These are phyloP conservation scores for Pinus tabuliformis DNA, from an alignment of 75 land plant genomes.

Conservation along the genomic window DNA sequence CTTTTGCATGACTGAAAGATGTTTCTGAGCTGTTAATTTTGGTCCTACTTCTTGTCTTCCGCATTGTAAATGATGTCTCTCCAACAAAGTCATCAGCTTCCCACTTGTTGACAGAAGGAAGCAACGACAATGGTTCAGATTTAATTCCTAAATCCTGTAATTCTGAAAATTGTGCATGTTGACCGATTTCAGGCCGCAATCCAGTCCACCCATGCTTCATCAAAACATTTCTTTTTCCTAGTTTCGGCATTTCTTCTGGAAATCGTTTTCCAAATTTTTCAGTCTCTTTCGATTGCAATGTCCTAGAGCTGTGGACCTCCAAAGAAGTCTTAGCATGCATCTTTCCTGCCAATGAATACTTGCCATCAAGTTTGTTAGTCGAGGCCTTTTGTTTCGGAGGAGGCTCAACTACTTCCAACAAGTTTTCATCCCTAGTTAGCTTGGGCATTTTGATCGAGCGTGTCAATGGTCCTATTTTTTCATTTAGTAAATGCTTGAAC, in stretches of 20 bases:
- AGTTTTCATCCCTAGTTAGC: neutral
- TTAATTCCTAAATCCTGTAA: neutral
- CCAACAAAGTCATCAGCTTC: constrained; percentile 9
- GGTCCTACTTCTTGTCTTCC: constrained; percentile 10
- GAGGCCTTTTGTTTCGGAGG: neutral
- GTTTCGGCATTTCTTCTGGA: constrained; percentile 52
- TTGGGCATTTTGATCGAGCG: neutral
- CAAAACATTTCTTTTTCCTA: constrained; percentile 21
- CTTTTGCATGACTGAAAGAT: neutral
- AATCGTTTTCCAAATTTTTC: constrained; percentile 30
- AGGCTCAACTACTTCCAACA: neutral
- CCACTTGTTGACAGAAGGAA: neutral
- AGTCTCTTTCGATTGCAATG: neutral
- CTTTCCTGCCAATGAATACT: neutral
- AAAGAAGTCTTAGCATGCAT: constrained; percentile 2
- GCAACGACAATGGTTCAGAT: neutral
- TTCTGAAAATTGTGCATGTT: neutral
- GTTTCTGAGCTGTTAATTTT: constrained; percentile 1
- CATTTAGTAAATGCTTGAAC: neutral
- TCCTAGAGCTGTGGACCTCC: constrained; percentile 8
- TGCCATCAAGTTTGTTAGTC: neutral
- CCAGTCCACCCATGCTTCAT: constrained; percentile 12
- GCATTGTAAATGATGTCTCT: neutral
- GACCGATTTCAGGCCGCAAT: constrained; percentile 4
- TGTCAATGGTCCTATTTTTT: neutral